A percentile compares a stretch with the other conserved stretches of the same genome.
These are phyloP conservation scores for Candida freyschussii DNA, from an alignment of 1,139 yeast species.

Conservation along the genomic window DNA sequence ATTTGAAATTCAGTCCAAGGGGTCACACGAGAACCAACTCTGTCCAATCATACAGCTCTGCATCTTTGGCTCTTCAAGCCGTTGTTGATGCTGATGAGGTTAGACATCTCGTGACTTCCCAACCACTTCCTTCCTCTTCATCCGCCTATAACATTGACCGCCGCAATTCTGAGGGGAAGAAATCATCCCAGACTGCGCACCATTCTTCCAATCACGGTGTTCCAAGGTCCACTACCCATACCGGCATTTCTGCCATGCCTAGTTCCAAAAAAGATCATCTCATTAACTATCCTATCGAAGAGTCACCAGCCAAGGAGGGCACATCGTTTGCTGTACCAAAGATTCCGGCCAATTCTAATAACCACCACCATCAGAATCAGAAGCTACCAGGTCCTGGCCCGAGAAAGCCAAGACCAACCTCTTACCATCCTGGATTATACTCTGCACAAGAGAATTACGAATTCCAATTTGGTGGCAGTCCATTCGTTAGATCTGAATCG, in stretches of 20 bases:
- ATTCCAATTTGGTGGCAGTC: conserved; percentile 21
- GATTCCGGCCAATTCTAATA: conserved; percentile 19
- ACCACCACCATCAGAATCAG: conserved; percentile 14
- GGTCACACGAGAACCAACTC: conserved; percentile 33
- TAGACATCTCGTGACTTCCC: conserved; percentile 24
- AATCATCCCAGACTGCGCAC: conserved; percentile 1
- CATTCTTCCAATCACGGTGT: conserved; percentile 19
- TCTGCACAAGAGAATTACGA: conserved; percentile 27
- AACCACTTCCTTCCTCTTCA: conserved; percentile 28
- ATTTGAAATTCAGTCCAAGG: conserved; percentile 16
- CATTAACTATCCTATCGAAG: conserved; percentile 36
- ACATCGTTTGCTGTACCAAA: conserved; percentile 21
- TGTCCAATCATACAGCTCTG: conserved; percentile 33
- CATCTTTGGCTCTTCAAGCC: conserved; percentile 63
- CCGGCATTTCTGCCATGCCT: conserved; percentile 28
- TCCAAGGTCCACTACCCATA: conserved; percentile 42
- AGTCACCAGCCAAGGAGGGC: conserved; percentile 34
- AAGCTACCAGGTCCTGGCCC: conserved; percentile 28
- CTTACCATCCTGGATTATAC: conserved; percentile 60
- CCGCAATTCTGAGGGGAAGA: conserved; percentile 14
- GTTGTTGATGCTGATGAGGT: conserved; percentile 54
- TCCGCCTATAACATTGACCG: conserved; percentile 26
- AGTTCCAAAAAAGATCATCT: conserved; percentile 10
- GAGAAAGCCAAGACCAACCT: conserved; percentile 73
- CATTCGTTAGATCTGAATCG: conserved; percentile 45